Evolutionary conservation across 2,329 filamentous ascomycete genomes (phyloP).

Genomic region (Lachnellula hyalina): DNA sequence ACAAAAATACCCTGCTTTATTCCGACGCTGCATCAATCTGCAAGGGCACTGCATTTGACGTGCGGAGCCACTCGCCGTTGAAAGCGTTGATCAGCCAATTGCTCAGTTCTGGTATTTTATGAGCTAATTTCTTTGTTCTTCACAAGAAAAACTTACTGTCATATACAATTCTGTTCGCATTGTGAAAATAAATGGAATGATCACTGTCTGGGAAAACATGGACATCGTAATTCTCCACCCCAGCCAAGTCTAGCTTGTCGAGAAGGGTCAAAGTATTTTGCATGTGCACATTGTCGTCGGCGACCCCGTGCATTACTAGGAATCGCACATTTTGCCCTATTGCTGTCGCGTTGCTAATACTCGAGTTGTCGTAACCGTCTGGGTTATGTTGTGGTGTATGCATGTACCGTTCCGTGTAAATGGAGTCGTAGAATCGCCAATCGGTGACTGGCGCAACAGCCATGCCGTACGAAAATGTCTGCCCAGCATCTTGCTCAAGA

Average conservation of each 20-base stretch:
- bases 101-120: conserved; percentile 56
- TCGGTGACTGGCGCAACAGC: conserved; percentile 98
- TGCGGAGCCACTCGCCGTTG: conserved; percentile 82
- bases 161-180: conserved; percentile 85
- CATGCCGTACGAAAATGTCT: conserved; percentile 95
- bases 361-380: conserved; percentile 68
- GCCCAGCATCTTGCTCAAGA: conserved; percentile 81
- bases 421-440: conserved; percentile 91
- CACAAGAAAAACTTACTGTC: conserved; percentile 63
- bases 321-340: conserved; percentile 77
- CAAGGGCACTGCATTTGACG: conserved; percentile 29
- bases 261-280: conserved; percentile 87
- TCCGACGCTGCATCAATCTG: conserved; percentile 23
- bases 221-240: conserved; percentile 90
- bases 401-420: conserved; percentile 98
- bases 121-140: conserved; percentile 25
- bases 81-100: conserved; percentile 97
- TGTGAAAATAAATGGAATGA: conserved; percentile 92
- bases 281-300: conserved; percentile 96
- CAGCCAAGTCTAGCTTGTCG: conserved; percentile 75
- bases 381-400: conserved; percentile 81
- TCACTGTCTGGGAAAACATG: conserved; percentile 96
- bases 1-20: conserved; percentile 6
- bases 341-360: conserved; percentile 68
- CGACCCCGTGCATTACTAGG: conserved; percentile 91